A percentile compares a stretch with the other conserved stretches of the same genome.
phyloP scores from a whole-genome alignment of 176 grass and related monocot genomes.

The Cenchrus americanus region DNA sequence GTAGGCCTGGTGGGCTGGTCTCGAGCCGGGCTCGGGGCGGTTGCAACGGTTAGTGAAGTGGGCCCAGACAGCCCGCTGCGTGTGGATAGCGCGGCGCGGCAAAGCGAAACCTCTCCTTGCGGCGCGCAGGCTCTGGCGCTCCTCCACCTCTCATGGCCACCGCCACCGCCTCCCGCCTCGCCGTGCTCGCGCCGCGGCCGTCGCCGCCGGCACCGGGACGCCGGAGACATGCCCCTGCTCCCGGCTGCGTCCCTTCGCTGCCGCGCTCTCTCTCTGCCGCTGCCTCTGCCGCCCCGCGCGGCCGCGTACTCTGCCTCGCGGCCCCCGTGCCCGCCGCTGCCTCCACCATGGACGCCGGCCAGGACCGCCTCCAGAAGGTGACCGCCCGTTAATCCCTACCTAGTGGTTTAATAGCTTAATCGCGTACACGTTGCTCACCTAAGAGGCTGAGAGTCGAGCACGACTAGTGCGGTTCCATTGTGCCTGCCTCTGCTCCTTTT shows the following conservation, averaged over 20 bases:
- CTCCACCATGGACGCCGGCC: conserved; percentile 53
- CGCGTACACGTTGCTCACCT: not conserved
- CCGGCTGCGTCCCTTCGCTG: not conserved
- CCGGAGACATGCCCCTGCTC: not conserved
- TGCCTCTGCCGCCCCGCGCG: conserved; percentile 22
- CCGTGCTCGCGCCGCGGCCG: conserved; percentile 41
- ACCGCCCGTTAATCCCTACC: not conserved
- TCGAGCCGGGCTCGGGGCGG: not conserved
- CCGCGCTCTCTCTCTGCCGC: conserved; percentile 3
- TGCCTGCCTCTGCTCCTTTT: not conserved
- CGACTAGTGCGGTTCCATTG: not conserved
- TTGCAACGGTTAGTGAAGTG: not conserved
- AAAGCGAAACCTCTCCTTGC: conserved; percentile 8
- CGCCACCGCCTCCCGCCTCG: conserved; percentile 52
- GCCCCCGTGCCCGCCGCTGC: conserved; percentile 35
- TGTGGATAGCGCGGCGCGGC: conserved; percentile 51
- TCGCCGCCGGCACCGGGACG: not conserved
- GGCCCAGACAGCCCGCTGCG: not conserved
- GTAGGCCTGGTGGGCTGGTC: conserved; percentile 7
- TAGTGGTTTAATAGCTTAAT: not conserved
- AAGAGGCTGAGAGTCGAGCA: not conserved
- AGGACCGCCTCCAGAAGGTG: conserved; percentile 89
- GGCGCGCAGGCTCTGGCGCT: conserved; percentile 34
- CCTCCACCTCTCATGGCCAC: conserved; percentile 37
- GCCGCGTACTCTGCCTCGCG: conserved; percentile 47